phyloP scores from a whole-genome alignment of 225 moss, liverwort and hornwort genomes.

The Sphagnum contortum region DNA sequence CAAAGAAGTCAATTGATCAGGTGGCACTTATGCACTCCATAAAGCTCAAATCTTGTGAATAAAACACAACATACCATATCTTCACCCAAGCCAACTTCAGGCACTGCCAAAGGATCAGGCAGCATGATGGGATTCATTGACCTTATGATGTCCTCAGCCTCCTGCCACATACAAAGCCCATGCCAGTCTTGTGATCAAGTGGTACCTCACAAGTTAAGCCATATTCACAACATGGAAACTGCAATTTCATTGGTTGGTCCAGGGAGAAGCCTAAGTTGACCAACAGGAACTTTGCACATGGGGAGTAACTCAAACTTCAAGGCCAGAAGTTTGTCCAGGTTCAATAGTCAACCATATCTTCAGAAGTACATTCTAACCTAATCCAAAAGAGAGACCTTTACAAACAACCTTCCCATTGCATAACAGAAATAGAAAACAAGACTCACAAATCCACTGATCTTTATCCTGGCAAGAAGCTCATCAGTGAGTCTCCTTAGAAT shows the following conservation, averaged over 20 bases:
- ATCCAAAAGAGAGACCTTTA: too few relatives aligned
- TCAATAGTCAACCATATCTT: too few relatives aligned
- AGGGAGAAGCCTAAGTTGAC: not conserved
- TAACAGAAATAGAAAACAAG: not conserved
- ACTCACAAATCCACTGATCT: slow-evolving; percentile 91
- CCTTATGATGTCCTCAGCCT: slow-evolving; percentile 63
- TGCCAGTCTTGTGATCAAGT: not conserved
- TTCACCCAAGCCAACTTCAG: slow-evolving; percentile 16
- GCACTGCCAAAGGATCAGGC: slow-evolving; percentile 47
- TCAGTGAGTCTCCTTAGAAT: slow-evolving; percentile 67
- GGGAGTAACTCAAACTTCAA: not conserved
- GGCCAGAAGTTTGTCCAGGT: too few relatives aligned
- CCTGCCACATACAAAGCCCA: slow-evolving; percentile 32
- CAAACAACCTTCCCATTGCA: too few relatives aligned
- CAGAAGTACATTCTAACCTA: too few relatives aligned
- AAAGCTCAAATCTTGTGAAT: too few relatives aligned
- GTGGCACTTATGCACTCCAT: too few relatives aligned
- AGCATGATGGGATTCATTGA: slow-evolving; percentile 80
- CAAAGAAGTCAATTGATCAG: too few relatives aligned
- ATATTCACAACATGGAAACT: not conserved
- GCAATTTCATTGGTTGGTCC: not conserved
- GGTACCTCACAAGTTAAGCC: not conserved
- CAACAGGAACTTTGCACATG: not conserved
- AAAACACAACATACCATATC: slow-evolving; percentile 19
- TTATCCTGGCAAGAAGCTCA: slow-evolving; percentile 63